Conservation (phyloP, 1,284 basidiomycete genomes). For the Afroboletus lepidellus region DNA sequence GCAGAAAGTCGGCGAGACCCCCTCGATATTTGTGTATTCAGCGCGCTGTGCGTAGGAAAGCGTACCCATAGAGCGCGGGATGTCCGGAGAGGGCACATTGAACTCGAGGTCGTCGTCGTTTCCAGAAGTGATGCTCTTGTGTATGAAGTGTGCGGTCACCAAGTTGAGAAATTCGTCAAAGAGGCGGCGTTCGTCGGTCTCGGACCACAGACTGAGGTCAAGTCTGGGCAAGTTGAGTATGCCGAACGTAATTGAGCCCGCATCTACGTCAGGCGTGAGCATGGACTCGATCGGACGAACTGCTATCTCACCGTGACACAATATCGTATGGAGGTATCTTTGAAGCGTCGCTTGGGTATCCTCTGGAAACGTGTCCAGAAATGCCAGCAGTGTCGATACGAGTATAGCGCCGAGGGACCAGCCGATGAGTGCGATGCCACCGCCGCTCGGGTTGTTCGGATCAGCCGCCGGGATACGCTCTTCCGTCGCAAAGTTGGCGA, state of each 20-base stretch:
- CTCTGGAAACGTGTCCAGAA: constrained; percentile 16
- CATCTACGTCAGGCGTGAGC: constrained; percentile 6
- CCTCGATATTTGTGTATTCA: constrained; percentile 13
- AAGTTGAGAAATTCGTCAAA: constrained; percentile 18
- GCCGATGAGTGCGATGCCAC: constrained; percentile 25
- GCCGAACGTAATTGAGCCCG: background rate
- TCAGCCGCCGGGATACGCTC: constrained; percentile 20
- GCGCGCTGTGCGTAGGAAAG: constrained; percentile 18
- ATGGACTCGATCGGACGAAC: background rate
- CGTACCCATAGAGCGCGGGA: constrained; percentile 15
- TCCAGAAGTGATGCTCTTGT: constrained; percentile 19
- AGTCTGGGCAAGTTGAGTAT: background rate
- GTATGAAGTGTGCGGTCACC: constrained; percentile 17
- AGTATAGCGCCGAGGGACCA: constrained; percentile 27
- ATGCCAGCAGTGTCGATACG: constrained; percentile 16
- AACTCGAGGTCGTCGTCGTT: constrained; percentile 26
- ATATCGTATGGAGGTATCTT: constrained; percentile 26
- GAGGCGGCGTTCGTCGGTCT: constrained; percentile 13
- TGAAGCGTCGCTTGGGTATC: constrained; percentile 11
- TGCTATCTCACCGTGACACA: constrained; percentile 23
- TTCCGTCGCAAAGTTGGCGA: constrained; percentile 18
- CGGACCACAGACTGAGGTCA: background rate
- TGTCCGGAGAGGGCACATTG: background rate
- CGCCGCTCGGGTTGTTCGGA: background rate
- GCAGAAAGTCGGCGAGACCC: constrained; percentile 5